These are phyloP conservation scores for Neoboletus subvelutipes DNA, from an alignment of 768 basidiomycete species.

Conservation along the genomic window DNA sequence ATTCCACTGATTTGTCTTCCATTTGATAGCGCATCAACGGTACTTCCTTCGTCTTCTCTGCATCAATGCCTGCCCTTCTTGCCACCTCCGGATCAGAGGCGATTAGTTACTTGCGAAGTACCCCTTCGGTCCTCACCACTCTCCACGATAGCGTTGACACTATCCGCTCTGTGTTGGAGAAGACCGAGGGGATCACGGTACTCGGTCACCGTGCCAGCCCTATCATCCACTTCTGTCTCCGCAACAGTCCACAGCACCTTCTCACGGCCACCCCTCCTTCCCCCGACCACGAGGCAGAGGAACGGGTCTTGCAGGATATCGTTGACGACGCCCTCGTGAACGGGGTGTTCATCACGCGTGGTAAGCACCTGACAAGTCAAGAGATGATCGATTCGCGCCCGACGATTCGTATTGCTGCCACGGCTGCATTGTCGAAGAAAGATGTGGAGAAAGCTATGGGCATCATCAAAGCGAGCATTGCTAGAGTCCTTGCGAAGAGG, in stretches of 20 bases:
- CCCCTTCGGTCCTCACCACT: slow-evolving; percentile 69
- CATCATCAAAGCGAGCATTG: slow-evolving; percentile 69
- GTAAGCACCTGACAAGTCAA: slow-evolving; percentile 79
- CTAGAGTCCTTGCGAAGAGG: slow-evolving; percentile 69
- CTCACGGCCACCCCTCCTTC: slow-evolving; percentile 23
- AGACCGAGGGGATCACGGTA: slow-evolving; percentile 75
- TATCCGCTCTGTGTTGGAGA: slow-evolving; percentile 80
- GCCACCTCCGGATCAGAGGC: slow-evolving; percentile 86
- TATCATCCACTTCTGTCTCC: slow-evolving; percentile 80
- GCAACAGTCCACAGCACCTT: slow-evolving; percentile 31
- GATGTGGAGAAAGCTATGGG: slow-evolving; percentile 87
- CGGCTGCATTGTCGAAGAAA: slow-evolving; percentile 77
- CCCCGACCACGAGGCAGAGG: slow-evolving; percentile 65
- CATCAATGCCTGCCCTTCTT: slow-evolving; percentile 87
- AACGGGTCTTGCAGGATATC: slow-evolving; percentile 82
- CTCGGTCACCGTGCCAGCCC: slow-evolving; percentile 86
- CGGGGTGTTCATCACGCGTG: slow-evolving; percentile 83
- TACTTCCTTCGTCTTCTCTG: slow-evolving; percentile 93
- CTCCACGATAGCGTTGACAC: slow-evolving; percentile 81
- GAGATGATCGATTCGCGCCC: slow-evolving; percentile 82
- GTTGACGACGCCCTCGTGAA: slow-evolving; percentile 83
- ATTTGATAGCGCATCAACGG: slow-evolving; percentile 83
- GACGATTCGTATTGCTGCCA: slow-evolving; percentile 81
- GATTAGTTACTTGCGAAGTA: slow-evolving; percentile 73
- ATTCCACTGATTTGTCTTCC: not conserved